Conservation (phyloP, 164 flowering plant species). For the Liriodendron chinense region DNA sequence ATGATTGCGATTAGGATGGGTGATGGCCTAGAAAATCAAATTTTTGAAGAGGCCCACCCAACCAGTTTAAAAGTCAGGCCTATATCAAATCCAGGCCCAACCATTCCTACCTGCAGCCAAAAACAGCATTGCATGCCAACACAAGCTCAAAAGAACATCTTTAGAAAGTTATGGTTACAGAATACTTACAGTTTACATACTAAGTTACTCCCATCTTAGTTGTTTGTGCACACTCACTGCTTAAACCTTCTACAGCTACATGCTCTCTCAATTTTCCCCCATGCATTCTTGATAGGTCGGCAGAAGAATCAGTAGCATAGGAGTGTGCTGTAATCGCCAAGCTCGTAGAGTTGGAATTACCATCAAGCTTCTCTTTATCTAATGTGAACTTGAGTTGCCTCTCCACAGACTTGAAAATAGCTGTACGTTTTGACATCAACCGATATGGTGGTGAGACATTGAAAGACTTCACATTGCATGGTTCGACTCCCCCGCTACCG, state of each 20-base stretch:
- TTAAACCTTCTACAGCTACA: constrained; percentile 5
- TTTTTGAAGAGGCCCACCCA: neutral
- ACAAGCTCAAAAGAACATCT: neutral
- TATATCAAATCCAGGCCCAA: neutral
- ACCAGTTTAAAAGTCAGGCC: neutral
- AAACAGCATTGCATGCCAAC: neutral
- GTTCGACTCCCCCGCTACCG: constrained; percentile 11
- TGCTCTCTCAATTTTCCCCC: constrained; percentile 1
- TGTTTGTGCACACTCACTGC: constrained; percentile 26
- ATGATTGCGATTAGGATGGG: too few relatives aligned
- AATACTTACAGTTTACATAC: constrained; percentile 22
- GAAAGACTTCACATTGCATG: constrained; percentile 30
- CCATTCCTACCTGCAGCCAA: neutral
- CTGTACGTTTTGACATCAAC: constrained; percentile 62
- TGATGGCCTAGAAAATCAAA: neutral
- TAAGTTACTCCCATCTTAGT: constrained; percentile 37
- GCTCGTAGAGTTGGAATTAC: constrained; percentile 26
- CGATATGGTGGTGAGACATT: constrained; percentile 87
- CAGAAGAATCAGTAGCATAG: constrained; percentile 15
- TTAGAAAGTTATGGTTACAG: neutral
- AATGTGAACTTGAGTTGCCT: constrained; percentile 67
- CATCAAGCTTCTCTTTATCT: constrained; percentile 33
- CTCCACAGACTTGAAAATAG: constrained; percentile 69
- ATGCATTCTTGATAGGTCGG: neutral
- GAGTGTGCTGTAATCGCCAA: constrained; percentile 25